phyloP scores from a whole-genome alignment of 306 rosid species.

The Quillaja saponaria region DNA sequence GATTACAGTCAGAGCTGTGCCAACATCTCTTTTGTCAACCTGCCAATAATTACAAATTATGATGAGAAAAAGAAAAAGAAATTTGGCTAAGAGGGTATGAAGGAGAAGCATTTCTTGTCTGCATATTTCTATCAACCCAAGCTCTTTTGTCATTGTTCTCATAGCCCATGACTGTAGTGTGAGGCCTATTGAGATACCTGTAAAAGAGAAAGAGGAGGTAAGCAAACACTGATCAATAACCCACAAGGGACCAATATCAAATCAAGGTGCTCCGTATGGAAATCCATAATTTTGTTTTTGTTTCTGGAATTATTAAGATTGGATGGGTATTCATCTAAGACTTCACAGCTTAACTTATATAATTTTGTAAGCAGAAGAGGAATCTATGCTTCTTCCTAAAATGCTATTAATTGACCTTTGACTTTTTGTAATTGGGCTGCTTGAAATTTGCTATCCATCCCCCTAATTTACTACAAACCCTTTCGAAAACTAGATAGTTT shows the following conservation, averaged over 20 bases:
- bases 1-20: slow-evolving; percentile 49
- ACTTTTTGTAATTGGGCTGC: slow-evolving; percentile 12
- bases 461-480: neutral
- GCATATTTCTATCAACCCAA: slow-evolving; percentile 75
- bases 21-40: slow-evolving; percentile 48
- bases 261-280: slow-evolving; percentile 63
- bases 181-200: slow-evolving; percentile 58
- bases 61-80: no score
- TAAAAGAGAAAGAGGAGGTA: slow-evolving; percentile 65
- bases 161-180: slow-evolving; percentile 69
- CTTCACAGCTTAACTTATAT: no score
- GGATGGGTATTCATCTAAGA: no score
- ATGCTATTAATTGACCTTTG: slow-evolving; percentile 7
- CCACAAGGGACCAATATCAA: slow-evolving; percentile 68
- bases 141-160: slow-evolving; percentile 68
- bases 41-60: no score
- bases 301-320: no score
- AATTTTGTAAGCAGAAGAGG: no score
- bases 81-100: no score
- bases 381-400: no score
- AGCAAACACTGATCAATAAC: slow-evolving; percentile 58
- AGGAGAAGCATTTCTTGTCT: slow-evolving; percentile 40
- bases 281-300: slow-evolving; percentile 46
- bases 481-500: no score
- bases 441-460: slow-evolving; percentile 14